Percentiles rank a stretch among this genome's conserved stretches.
phyloP scores from a whole-genome alignment of 1,139 yeast species.

The Candida sojae region DNA sequence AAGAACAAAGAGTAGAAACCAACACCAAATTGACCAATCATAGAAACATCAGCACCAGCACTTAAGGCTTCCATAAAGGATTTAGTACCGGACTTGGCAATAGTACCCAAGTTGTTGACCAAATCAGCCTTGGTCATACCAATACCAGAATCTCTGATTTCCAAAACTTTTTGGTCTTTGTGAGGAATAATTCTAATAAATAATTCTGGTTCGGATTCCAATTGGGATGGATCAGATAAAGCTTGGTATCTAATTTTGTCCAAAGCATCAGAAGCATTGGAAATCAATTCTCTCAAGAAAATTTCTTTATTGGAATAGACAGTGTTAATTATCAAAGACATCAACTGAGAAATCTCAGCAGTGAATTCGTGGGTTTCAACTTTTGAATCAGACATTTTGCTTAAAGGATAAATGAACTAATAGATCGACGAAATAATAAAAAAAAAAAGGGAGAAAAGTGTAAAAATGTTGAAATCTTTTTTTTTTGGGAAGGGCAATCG shows the following conservation, averaged over 20 bases:
- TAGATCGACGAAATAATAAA: neutral
- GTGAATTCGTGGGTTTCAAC: constrained; percentile 93
- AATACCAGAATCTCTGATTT: constrained; percentile 99
- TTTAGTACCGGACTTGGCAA: constrained; percentile 99
- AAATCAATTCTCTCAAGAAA: constrained; percentile 97
- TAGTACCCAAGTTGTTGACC: constrained; percentile 99
- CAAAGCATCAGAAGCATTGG: constrained; percentile 86
- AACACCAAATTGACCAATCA: constrained; percentile 99
- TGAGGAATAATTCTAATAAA: constrained; percentile 97
- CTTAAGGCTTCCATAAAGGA: constrained; percentile 99
- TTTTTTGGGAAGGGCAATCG: constrained; percentile 1
- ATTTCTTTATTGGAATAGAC: constrained; percentile 99
- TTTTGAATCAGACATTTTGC: constrained; percentile 56
- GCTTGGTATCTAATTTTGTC: constrained; percentile 98
- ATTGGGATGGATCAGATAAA: constrained; percentile 84
- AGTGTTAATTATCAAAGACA: constrained; percentile 99
- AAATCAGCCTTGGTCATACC: constrained; percentile 99
- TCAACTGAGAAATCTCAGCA: constrained; percentile 99
- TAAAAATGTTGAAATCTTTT: neutral
- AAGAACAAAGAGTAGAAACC: constrained; percentile 99
- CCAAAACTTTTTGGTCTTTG: constrained; percentile 91
- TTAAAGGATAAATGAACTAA: neutral
- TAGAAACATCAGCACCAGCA: constrained; percentile 99
- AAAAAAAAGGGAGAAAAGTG: neutral
- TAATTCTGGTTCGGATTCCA: constrained; percentile 94